Percentiles rank a stretch among this genome's conserved stretches.
Evolutionary conservation across 305 asterid species (phyloP).

Genomic region (Ajuga reptans): DNA sequence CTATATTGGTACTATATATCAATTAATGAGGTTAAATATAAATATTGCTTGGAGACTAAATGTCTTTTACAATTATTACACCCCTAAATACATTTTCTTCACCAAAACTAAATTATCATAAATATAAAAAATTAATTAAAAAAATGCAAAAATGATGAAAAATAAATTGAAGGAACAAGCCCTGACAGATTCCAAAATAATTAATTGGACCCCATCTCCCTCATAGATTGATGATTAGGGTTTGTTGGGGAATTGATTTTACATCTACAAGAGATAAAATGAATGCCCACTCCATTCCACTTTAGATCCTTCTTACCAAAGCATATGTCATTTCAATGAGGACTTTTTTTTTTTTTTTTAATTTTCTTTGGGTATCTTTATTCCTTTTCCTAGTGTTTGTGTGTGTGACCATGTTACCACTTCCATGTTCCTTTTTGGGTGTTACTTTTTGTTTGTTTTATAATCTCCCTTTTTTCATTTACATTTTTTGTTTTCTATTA

Average conservation of each 20-base stretch:
- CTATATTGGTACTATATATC: no score
- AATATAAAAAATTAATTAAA: background rate
- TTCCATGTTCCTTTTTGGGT: constrained; percentile 16
- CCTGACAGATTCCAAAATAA: constrained; percentile 29
- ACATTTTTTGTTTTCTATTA: background rate
- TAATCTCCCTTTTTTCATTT: constrained; percentile 4
- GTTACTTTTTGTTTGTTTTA: constrained; percentile 43
- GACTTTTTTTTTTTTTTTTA: constrained; percentile 29
- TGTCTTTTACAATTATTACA: no score
- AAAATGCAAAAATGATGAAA: background rate
- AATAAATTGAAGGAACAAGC: background rate
- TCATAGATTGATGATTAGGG: constrained; percentile 32
- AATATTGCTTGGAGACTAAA: no score
- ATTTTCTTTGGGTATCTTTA: constrained; percentile 33
- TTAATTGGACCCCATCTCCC: constrained; percentile 28
- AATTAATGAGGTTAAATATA: no score
- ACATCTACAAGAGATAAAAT: constrained; percentile 23
- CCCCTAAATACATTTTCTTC: background rate
- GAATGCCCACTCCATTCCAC: constrained; percentile 24
- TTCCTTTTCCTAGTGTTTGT: constrained; percentile 26
- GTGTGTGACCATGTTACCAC: constrained; percentile 32
- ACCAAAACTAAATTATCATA: background rate
- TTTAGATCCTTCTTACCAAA: constrained; percentile 39
- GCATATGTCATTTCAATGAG: constrained; percentile 35
- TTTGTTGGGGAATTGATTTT: constrained; percentile 27